Evolutionary conservation across 805 yeast species (phyloP).

Genomic region (Lachancea thermotolerans): DNA sequence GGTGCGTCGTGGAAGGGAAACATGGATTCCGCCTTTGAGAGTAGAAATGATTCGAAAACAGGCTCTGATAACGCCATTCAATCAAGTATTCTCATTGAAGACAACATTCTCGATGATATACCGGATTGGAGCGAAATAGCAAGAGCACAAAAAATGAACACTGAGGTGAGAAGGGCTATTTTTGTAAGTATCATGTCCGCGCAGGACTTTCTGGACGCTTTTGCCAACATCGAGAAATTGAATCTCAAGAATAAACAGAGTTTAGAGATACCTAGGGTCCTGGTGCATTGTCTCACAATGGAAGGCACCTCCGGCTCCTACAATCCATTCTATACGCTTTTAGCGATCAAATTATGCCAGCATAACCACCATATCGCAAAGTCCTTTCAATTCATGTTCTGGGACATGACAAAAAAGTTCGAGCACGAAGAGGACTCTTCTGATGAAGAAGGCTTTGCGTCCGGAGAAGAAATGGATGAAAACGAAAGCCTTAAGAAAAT

Average conservation of each 20-base stretch:
- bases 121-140: constrained; percentile 91
- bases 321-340: constrained; percentile 83
- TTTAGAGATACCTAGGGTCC: constrained; percentile 77
- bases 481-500: constrained; percentile 51
- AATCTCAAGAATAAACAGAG: constrained; percentile 73
- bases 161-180: constrained; percentile 89
- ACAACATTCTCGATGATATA: constrained; percentile 57
- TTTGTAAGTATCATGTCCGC: constrained; percentile 95
- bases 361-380: constrained; percentile 63
- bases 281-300: constrained; percentile 77
- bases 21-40: constrained; percentile 28
- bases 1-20: constrained; percentile 96
- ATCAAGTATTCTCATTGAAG: constrained; percentile 40
- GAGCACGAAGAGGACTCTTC: constrained; percentile 46
- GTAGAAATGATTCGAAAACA: constrained; percentile 15
- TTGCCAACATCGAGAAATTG: constrained; percentile 71
- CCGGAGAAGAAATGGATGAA: constrained; percentile 40
- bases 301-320: constrained; percentile 53
- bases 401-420: constrained; percentile 76
- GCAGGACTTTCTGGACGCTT: constrained; percentile 83
- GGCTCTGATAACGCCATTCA: constrained; percentile 14
- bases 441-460: constrained; percentile 24
- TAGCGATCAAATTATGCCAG: constrained; percentile 71
- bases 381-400: constrained; percentile 79
- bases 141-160: constrained; percentile 82